Evolutionary conservation across 495 filamentous ascomycete species (phyloP).

Genomic region (Xylaria acuta): DNA sequence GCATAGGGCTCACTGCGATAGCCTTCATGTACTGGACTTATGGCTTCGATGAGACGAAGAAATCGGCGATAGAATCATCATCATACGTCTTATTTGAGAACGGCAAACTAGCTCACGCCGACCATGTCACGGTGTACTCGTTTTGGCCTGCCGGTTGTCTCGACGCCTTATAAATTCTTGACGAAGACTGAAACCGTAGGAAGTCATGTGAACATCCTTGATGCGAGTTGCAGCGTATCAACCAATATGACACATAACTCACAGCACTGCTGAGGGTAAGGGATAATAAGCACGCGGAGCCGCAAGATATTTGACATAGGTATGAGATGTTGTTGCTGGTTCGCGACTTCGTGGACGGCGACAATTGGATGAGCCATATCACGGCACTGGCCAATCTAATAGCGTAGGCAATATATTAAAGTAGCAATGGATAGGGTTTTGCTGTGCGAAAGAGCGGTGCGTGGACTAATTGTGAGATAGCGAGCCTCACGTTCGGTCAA

Average conservation of each 20-base stretch:
- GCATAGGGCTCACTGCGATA: not conserved
- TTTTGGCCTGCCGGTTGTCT: not conserved
- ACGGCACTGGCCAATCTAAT: not conserved
- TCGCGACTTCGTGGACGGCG: conserved; percentile 16
- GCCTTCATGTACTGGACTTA: not conserved
- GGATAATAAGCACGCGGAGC: conserved; percentile 2
- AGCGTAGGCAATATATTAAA: not conserved
- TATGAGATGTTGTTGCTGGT: not conserved
- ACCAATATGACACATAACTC: not conserved
- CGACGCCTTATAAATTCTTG: not conserved
- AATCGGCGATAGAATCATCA: not conserved
- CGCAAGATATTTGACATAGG: conserved; percentile 4
- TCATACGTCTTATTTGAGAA: not conserved
- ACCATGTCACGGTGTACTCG: not conserved
- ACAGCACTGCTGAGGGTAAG: not conserved
- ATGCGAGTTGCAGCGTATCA: not conserved
- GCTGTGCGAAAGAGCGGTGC: conserved; percentile 6
- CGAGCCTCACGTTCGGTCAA: conserved; percentile 17
- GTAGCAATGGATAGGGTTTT: not conserved
- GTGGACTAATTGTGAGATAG: not conserved
- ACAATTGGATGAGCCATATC: conserved; percentile 10
- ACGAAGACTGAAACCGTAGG: not conserved
- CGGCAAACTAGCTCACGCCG: not conserved
- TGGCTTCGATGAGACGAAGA: not conserved
- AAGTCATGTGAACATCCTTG: conserved; percentile 13